Evolutionary conservation across 305 asterid genomes (phyloP).

Genomic region (Fraxinus velutina): DNA sequence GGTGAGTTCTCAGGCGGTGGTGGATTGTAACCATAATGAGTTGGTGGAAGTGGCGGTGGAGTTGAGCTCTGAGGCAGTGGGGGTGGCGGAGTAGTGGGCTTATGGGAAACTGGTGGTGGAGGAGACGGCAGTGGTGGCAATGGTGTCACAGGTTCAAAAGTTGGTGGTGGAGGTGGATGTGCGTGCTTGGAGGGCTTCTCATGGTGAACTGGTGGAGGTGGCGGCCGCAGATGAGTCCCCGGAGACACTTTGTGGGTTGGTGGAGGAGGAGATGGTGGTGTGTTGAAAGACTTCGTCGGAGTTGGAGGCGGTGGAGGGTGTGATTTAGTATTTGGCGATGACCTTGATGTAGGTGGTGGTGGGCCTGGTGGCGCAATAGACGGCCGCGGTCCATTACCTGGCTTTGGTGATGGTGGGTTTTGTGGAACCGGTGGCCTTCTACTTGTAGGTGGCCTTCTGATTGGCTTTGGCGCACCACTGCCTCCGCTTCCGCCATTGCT

Average conservation of each 20-base stretch:
- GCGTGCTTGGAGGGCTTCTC: background rate
- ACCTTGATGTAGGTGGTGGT: conserved; percentile 26
- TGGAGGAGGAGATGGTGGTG: conserved; percentile 26
- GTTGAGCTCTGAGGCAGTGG: conserved; percentile 7
- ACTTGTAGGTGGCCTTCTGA: conserved; percentile 17
- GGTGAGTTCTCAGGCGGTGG: conserved; percentile 19
- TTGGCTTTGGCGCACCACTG: background rate
- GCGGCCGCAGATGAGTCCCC: conserved; percentile 30
- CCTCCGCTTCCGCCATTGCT: conserved; percentile 5
- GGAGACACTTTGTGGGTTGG: conserved; percentile 36
- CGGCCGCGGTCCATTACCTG: background rate
- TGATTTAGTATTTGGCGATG: conserved; percentile 21
- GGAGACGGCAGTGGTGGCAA: conserved; percentile 12
- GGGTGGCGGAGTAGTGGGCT: conserved; percentile 12
- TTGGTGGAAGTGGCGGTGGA: conserved; percentile 23
- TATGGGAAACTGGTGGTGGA: background rate
- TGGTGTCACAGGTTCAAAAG: background rate
- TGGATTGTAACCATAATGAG: conserved; percentile 24
- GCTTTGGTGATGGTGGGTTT: conserved; percentile 24
- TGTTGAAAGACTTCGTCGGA: conserved; percentile 5
- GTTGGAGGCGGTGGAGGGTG: conserved; percentile 40
- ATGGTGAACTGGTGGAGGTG: conserved; percentile 25
- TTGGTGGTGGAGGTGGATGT: conserved; percentile 5
- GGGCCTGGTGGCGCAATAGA: background rate
- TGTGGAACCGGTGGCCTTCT: background rate